phyloP scores from a whole-genome alignment of 768 basidiomycete species.

The Rhodosporidiobolus odoratus region DNA sequence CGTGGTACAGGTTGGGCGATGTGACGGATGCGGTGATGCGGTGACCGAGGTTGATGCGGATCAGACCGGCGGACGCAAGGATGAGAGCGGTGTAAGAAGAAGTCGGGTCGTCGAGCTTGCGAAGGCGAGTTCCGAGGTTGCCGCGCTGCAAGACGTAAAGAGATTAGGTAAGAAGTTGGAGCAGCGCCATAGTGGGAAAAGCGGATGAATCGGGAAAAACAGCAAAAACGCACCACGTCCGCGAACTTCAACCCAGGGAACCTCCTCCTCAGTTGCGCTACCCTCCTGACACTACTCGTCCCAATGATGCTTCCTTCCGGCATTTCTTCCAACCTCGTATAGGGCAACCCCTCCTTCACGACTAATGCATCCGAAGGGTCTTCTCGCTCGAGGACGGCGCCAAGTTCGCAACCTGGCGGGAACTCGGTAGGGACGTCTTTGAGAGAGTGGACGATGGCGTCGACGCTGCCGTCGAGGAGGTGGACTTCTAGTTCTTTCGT shows the following conservation, averaged over 20 bases:
- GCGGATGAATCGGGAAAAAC: neutral
- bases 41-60: constrained; percentile 59
- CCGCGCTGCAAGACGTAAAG: constrained; percentile 27
- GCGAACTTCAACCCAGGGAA: constrained; percentile 72
- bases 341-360: constrained; percentile 65
- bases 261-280: constrained; percentile 77
- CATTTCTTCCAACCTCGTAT: constrained; percentile 71
- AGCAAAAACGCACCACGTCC: constrained; percentile 67
- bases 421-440: constrained; percentile 91
- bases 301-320: constrained; percentile 88
- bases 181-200: neutral
- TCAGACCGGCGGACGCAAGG: constrained; percentile 86
- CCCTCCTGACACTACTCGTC: constrained; percentile 84
- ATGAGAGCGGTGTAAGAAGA: constrained; percentile 80
- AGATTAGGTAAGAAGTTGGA: neutral
- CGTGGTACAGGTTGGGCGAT: constrained; percentile 72
- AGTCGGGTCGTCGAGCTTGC: constrained; percentile 78
- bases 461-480: constrained; percentile 64
- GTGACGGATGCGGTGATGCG: constrained; percentile 69
- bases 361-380: constrained; percentile 84
- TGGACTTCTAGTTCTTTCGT: constrained; percentile 92
- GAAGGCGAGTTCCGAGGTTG: constrained; percentile 78
- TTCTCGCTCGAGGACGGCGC: constrained; percentile 77
- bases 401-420: constrained; percentile 76
- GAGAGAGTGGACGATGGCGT: constrained; percentile 85